Evolutionary conservation across 495 filamentous ascomycete genomes (phyloP), one percentile per base, ranked within the genome.

Genomic region (Aspergillus homomorphus): DNA sequence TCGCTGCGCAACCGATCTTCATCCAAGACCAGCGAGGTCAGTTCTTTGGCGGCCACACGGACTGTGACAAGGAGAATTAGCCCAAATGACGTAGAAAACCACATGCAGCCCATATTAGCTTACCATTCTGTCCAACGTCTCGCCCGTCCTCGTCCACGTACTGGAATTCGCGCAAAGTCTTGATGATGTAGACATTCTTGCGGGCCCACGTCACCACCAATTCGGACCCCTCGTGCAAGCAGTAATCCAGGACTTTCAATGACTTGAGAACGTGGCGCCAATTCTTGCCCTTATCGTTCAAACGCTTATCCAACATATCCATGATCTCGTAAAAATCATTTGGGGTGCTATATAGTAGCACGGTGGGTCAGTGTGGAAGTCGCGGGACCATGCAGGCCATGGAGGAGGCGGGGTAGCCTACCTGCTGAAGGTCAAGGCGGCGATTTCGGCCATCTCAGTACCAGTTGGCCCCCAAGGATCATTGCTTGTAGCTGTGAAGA

Each of bases 201-300:
- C 92, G 87, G 45, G 93, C 93, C 95, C 95, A 98, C 2, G 93
- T 96, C 24, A 99, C 95, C 28, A 97, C 91, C 62, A 96, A 75
- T 75, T 98, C 95, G 0, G 91, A 96, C 7, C 95, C 95, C 70
- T 99, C 95, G 71, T 99, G 95, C 33, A 99, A 80, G 77, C 91
- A 96, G 74, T 99, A 99, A 74, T 99, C 95, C 57, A 97, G 82
- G 58, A 99, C 95, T 71, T 98, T 99, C 56, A 99, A 77, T 24
- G 92, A 94, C 77, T 99, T 99, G 54, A 99, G 80, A 3, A 99
- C 95, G 73, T 99, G 95, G 64, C 95, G 86, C 95, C 95, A 99
- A 73, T 99, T 99, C 82, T 96, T 99, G 65, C 95, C 95, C 73
- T 99, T 99, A 71, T 99, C 95, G 65, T 99, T 99, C 65, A 99